Base-by-base conservation (phyloP, 768 basidiomycete species). In the Guyanaporus albipodus region DNA sequence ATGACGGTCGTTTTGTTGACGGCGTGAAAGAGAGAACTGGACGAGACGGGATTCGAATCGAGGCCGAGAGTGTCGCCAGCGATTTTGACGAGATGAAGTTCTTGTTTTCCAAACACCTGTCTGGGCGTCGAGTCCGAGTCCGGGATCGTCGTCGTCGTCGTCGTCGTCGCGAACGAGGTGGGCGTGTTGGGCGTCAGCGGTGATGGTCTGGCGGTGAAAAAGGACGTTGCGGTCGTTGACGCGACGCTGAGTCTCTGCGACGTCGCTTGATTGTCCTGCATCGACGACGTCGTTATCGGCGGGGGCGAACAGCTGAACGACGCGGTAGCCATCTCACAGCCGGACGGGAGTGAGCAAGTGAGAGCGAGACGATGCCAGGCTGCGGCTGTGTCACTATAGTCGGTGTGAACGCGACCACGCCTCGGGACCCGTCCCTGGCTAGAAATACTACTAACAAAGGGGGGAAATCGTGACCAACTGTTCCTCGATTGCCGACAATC, bases 41-140 rank as follows among this genome's bases (percentile, higher is more conserved):
- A 1, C 17, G n/a, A n/a, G n/a, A n/a, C n/a, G n/a, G 14, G 35
- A 43, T 70, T 69, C 9, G 72, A 42, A 47, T 73, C 71, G 46
- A 77, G 57, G 48, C 71, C 61, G 46, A 78, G 69, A 11, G 59
- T 58, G 57, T 82, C 77, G 24, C 70, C 67, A 6, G 77, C 74
- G 39, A 82, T 74, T 24, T 38, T 46, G 44, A 38, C 22, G 37
- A 46, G 36, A 15, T 45, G 44, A 6, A 38, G 23, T 34, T 43
- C 42, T 39, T 49, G 59, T 45, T 54, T 64, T 0, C 60, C 59
- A 26, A 69, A 57, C 12, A 56, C 51, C 38, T 68, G 70, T 22
- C 69, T 44, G 10, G 71, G 64, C 26, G 71, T 73, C 27, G 41
- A 41, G 38, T 52, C 55, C 8, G 49, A 24, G 23, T 55, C 54